phyloP scores from a whole-genome alignment of 228 moss, liverwort and hornwort genomes.

The Sphagnum magellanicum region DNA sequence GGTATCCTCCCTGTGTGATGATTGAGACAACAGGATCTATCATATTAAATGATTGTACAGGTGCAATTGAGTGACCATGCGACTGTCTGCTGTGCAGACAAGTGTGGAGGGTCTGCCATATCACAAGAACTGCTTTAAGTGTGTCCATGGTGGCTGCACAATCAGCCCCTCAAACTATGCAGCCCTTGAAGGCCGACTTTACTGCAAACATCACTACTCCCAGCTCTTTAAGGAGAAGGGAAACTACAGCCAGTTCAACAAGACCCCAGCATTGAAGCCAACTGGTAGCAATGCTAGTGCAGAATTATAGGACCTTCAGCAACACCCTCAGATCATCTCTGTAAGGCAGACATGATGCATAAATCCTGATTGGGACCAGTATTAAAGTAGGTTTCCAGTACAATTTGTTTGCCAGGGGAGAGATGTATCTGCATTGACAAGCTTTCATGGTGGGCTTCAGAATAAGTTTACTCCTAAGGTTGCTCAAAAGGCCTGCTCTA shows the following conservation, averaged over 20 bases:
- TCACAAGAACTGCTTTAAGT: conserved; percentile 96
- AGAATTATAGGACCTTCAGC: conserved; percentile 32
- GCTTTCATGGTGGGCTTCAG: conserved; percentile 26
- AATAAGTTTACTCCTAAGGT: conserved; percentile 30
- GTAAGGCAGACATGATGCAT: conserved; percentile 24
- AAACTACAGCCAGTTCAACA: conserved; percentile 88
- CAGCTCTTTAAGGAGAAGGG: conserved; percentile 99
- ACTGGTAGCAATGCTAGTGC: conserved; percentile 43
- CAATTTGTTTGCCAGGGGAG: conserved; percentile 39
- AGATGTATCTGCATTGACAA: conserved; percentile 20
- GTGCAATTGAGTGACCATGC: conserved; percentile 5
- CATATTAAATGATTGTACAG: not conserved
- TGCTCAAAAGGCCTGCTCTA: conserved; percentile 28
- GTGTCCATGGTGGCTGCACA: conserved; percentile 77
- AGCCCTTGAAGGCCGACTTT: conserved; percentile 88
- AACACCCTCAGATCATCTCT: conserved; percentile 20
- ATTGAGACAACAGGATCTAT: not conserved
- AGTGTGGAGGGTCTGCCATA: conserved; percentile 83
- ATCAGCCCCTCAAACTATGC: conserved; percentile 86
- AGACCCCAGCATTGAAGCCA: conserved; percentile 70
- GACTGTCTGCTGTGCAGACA: conserved; percentile 34
- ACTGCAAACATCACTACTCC: conserved; percentile 92
- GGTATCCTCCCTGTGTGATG: not conserved
- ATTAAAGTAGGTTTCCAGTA: conserved; percentile 28
- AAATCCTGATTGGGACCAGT: conserved; percentile 33